Evolutionary conservation across 768 basidiomycete genomes (phyloP), one percentile per base, ranked within the genome.

Genomic region (Mycena polygramma): DNA sequence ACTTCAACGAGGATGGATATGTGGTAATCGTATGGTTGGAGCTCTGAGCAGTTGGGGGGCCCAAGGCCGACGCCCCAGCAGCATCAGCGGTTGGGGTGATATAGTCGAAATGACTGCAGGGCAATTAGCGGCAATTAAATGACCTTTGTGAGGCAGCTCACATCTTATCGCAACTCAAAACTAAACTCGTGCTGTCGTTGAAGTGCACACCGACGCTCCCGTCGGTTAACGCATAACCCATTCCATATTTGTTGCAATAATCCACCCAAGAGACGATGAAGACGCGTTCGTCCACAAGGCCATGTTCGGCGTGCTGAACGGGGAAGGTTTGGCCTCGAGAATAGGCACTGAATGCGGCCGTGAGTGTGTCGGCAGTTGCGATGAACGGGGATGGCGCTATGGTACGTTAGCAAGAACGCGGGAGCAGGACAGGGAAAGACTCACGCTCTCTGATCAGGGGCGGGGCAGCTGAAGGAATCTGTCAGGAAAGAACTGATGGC

Each of bases 221-320:
- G 76, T 99, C 96, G 22, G 96, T 97, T 77, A 99, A 84, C 5
- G 96, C 95, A 79, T 98, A 99, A 1, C 97, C 98, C 94, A 98
- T 99, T n/a, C 97, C 98, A 81, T 98, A 99, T 85, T 98, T 98
- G 81, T 96, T 95, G 79, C 95, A 97, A 78, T 99, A 99, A 80
- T 99, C 98, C 49, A 99, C 93, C 98, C 98, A 99, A n/a, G 94
- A 94, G 4, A 94, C 94, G 72, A 99, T 96, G 81, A 98, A 99
- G 53, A 97, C 92, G 61, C 87, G 87, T 67, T 95, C 93, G 20
- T 90, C 86, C 0, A 85, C 86, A 2, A 94, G 74, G 43, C 76
- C 80, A 36, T 90, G 90, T 52, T 85, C 83, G 11, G 22, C 62
- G 7, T 24, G 19, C n/a, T 59, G 61, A 35, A 65, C 26, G 15